Evolutionary conservation across 192 early-diverging fungal species (phyloP), one percentile per base, ranked within the genome.

Genomic region (Glomus cerebriforme): DNA sequence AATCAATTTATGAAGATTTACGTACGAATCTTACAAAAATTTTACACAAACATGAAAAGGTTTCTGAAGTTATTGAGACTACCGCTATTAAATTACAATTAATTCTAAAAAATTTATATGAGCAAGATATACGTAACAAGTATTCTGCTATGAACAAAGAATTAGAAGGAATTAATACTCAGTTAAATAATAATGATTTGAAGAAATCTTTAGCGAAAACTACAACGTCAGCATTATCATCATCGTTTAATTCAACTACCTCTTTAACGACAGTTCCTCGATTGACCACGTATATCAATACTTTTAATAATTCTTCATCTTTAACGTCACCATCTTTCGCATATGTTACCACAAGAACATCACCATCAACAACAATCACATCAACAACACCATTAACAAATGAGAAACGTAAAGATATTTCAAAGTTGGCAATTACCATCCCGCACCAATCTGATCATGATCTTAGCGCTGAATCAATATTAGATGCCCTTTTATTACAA

Each of bases 91-190:
- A 63, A 13, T 63, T 63, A 27, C 62, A 63, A 63, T 27, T 27
- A 7, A 24, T 63, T n/a, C 24, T 63, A 27, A 63, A 63, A 29
- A 3, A 5, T 27, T 63, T 63, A 63, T 63, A 63, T 63, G 62
- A 63, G 27, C 62, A 63, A 63, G 62, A 63, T 63, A 63, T 63
- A 29, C 62, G 62, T 63, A 63, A 63, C 1, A 63, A 63, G 27
- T 63, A 63, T 63, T 24, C 62, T 63, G 12, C 27, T 26, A 24
- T 63, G 27, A 63, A 63, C 27, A 63, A 63, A 63, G 62, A 63
- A 63, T 63, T 63, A 9, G n/a, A 63, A 29, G 62, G 62, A 13
- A 63, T 63, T 27, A 27, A 24, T 26, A 13, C 27, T 63, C 62
- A 63, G 27, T 29, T 63, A 3, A 19, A 63, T 29, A 19, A 26